phyloP scores from a whole-genome alignment of 129 eudicot species.

The Silybum marianum region DNA sequence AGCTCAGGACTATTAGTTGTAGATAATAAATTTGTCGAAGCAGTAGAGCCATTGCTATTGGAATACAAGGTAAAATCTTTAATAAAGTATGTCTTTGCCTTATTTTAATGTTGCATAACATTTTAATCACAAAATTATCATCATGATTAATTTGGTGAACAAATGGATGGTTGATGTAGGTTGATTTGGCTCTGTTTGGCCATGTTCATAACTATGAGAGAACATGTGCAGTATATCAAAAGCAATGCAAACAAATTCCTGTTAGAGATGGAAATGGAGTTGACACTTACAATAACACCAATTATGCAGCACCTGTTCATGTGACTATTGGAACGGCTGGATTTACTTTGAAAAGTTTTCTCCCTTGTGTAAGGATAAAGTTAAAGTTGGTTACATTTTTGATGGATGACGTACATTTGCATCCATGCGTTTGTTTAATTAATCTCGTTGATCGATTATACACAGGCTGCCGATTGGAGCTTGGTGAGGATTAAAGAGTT shows the following conservation, averaged over 20 bases:
- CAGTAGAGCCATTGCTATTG: conserved; percentile 83
- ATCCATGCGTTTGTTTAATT: neutral
- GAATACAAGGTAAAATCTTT: conserved; percentile 52
- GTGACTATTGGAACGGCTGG: conserved; percentile 96
- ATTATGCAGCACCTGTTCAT: conserved; percentile 83
- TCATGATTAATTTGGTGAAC: neutral
- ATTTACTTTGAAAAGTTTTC: conserved; percentile 62
- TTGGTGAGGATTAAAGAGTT: conserved; percentile 53
- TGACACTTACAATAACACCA: conserved; percentile 66
- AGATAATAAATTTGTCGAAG: conserved; percentile 51
- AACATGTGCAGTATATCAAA: conserved; percentile 69
- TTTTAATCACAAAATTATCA: neutral
- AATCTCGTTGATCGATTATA: neutral
- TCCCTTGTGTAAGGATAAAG: neutral
- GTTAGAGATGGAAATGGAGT: conserved; percentile 60
- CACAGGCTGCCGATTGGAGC: conserved; percentile 69
- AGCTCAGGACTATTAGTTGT: conserved; percentile 38
- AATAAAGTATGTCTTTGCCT: neutral
- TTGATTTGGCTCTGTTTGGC: conserved; percentile 81
- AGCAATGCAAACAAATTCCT: conserved; percentile 68
- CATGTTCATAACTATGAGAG: conserved; percentile 98
- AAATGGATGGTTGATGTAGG: conserved; percentile 39
- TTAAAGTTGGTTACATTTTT: neutral
- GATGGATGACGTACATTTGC: conserved; percentile 30
- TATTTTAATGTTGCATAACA: neutral